phyloP scores from a whole-genome alignment of 176 grass and related monocot genomes.

The Juncus inflexus region DNA sequence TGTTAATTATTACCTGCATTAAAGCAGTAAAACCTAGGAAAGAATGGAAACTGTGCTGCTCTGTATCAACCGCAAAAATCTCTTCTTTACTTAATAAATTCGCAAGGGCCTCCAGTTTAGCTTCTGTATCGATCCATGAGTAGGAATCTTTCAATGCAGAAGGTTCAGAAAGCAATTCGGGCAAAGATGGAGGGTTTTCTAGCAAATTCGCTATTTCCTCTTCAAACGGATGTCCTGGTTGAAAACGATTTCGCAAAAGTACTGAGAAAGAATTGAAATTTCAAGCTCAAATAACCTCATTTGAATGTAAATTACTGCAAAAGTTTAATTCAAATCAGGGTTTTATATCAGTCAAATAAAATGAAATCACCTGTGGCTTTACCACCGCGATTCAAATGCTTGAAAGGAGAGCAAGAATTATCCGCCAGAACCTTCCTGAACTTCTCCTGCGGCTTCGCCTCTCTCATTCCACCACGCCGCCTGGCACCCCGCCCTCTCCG shows the following conservation, averaged over 20 bases:
- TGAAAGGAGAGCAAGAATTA: constrained; percentile 76
- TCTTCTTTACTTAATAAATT: constrained; percentile 43
- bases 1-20: constrained; percentile 99
- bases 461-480: constrained; percentile 41
- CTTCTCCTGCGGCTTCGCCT: constrained; percentile 68
- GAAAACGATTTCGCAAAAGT: too few species aligned
- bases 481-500: constrained; percentile 13
- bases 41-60: constrained; percentile 87
- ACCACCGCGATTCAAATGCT: constrained; percentile 53
- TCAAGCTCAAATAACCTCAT: background rate
- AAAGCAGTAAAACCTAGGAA: constrained; percentile 95
- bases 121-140: constrained; percentile 75
- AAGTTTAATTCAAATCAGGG: background rate
- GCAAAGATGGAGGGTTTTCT: constrained; percentile 35
- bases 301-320: background rate
- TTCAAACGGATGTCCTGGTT: constrained; percentile 54
- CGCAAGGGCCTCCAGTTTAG: constrained; percentile 52
- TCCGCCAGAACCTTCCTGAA: constrained; percentile 74
- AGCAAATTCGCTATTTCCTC: constrained; percentile 68
- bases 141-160: constrained; percentile 37
- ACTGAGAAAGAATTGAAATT: background rate
- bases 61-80: constrained; percentile 81
- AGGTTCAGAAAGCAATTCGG: constrained; percentile 29
- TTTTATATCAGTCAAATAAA: constrained; percentile 5
- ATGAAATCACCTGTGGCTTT: constrained; percentile 16